Evolutionary conservation across 2,329 filamentous ascomycete species (phyloP), one percentile per base, ranked within the genome.

Genomic region (Alternaria sp.): DNA sequence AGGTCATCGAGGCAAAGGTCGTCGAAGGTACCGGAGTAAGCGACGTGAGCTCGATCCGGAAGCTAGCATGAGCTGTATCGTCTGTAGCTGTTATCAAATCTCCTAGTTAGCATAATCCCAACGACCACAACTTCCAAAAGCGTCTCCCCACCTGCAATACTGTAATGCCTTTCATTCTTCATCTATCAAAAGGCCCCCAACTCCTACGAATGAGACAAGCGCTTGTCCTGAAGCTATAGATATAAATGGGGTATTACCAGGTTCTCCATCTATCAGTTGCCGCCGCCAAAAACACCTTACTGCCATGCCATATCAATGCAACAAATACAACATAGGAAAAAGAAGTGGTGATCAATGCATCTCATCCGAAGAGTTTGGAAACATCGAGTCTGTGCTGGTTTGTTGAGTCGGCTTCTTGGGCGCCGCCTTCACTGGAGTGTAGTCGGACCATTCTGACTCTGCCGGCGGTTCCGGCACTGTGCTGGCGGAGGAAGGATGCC

Each of bases 1-100:
- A 85, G 60, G 75, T 90, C 43, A 77, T 89, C 4, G 80, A 83
- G 30, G 87, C 83, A 1, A 88, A 86, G 76, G 78, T 89, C 2
- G 84, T 87, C 0, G 83, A 87, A 67, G 87, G 87, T 0, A 77
- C 73, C 14, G 87, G 87, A 0, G 86, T 87, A 1, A 81, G 83
- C 6, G 85, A 86, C 69, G 78, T 86, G 5, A 78, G 75, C 23
- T 68, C 69, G 18, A 80, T 78, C 8, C 63, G 64, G 30, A 60
- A 25, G 60, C 18, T 62, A 33, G 41, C 23, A 26, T 61, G 21
- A 57, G 33, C 23, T 28, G 8, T 9, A 21, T 15, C 21, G 2
- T 26, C 3, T 49, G 30, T 41, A 44, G 46, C 20, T 58, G 4
- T 41, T 14, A 43, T 3, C 21, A 10, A 4, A 25, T 44, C 2